phyloP scores from a whole-genome alignment of 305 asterid species.

The Fraxinus paxiana region DNA sequence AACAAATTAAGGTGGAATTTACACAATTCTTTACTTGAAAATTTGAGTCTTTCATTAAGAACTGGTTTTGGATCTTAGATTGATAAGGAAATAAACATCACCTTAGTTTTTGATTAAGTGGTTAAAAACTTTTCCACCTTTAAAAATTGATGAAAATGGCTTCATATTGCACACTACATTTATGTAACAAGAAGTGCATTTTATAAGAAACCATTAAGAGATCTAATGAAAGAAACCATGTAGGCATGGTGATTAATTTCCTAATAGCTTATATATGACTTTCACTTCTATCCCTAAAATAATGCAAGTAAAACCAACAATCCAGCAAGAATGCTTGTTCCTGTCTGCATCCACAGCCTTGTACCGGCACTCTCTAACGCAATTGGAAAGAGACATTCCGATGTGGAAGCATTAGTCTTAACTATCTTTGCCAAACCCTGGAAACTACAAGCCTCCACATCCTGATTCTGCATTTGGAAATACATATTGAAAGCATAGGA shows the following conservation, averaged over 20 bases:
- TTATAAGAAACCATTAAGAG: background rate
- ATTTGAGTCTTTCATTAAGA: background rate
- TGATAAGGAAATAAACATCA: background rate
- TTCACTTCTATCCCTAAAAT: background rate
- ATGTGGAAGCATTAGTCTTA: constrained; percentile 30
- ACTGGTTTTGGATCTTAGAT: background rate
- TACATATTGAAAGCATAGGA: constrained; percentile 63
- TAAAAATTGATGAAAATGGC: background rate
- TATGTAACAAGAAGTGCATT: background rate
- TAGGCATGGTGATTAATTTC: background rate
- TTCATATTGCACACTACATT: background rate
- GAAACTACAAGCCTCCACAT: constrained; percentile 53
- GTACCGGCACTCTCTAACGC: constrained; percentile 36
- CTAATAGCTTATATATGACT: background rate
- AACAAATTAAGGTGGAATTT: background rate
- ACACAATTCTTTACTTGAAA: background rate
- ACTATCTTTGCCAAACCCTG: constrained; percentile 45
- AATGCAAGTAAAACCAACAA: constrained; percentile 22
- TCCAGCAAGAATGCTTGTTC: constrained; percentile 14
- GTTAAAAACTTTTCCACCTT: background rate
- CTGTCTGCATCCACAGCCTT: constrained; percentile 3
- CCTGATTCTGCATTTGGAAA: constrained; percentile 51
- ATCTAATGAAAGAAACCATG: background rate
- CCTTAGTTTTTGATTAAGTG: background rate
- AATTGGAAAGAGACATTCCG: constrained; percentile 47